Evolutionary conservation across 495 filamentous ascomycete species (phyloP), one percentile per base, ranked within the genome.

Genomic region (Rhizodiscina lignyota): DNA sequence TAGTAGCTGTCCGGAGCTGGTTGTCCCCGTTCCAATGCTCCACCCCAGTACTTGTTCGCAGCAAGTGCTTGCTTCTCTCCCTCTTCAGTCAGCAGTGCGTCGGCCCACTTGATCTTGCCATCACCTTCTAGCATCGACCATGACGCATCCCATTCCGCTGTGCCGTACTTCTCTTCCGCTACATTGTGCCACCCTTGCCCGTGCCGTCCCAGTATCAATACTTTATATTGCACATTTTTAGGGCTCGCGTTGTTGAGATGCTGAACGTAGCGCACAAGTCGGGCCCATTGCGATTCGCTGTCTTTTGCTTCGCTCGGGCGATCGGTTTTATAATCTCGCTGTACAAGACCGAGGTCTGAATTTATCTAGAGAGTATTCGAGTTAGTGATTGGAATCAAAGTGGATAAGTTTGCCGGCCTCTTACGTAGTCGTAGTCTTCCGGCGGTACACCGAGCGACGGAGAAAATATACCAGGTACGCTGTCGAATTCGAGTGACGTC

Each of bases 41-140:
- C 49, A 32, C 59, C 49, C 77, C 78, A 89, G 56, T 80, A 82
- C 15, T 41, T 38, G 38, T 79, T 66, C 13, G 75, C 72, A 12
- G 54, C 56, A 4, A 59, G 44, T 18, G 82, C 83, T 58, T 89
- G 78, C 2, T 35, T 34, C 29, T 64, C 55, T 13, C 83, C 83
- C 18, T 41, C 50, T 0, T 52, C 30, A 1, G 77, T 83, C 18
- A 92, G 63, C 12, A 65, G 54, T 4, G 83, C 72, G 47, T 92
- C 83, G 17, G 55, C 51, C 83, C 82, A 89, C 42, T 53, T 67
- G 10, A 59, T 53, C 1, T 66, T 75, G 22, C 53, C 61, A 50
- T 89, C 80, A 38, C 80, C 80, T 34, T 76, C 60, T 2, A 75
- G 62, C 30, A 67, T 59, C 28, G 77, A 70, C 72, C 77, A 87